Evolutionary conservation across 352 stramenopile species (phyloP), one percentile per base, ranked within the genome.

Genomic region (Globisporangium yorkense): DNA sequence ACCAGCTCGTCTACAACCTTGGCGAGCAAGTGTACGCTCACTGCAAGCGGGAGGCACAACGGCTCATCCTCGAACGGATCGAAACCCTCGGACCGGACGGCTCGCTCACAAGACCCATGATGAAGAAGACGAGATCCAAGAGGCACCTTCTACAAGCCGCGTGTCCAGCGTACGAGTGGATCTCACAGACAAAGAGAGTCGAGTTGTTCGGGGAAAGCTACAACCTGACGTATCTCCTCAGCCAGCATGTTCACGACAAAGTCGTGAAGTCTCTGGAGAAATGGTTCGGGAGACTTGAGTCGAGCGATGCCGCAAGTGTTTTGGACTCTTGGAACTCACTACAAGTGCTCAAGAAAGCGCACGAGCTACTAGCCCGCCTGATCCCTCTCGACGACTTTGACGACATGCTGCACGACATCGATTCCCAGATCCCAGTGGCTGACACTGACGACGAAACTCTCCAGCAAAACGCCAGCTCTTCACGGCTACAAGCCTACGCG

Each of bases 1-100:
- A 94, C 46, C 80, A 94, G 49, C 56, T 94, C 13, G 57, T 89
- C 0, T 93, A 83, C 57, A 56, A 79, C n/a, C 48, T 96, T 1
- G 68, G 76, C 7, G 76, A 87, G 21, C 67, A 78, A 35, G 56
- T 88, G 2, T 95, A 93, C 46, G 58, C 61, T 1, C 63, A 88
- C 55, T 75, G 74, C 60, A 96, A 91, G 51, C 72, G 59, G 16
- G 29, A 75, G 4, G 57, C 66, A 9, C 49, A 43, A 7, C 27
- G 31, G 10, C 9, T 27, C 3, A 4, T 31, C n/a, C 5, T 29
- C 44, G 29, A 52, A 46, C 18, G 31, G n/a, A 43, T 13, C 18
- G 5, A 50, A 15, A 10, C 7, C 13, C 35, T 8, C 9, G 55
- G 9, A 13, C 5, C 40, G 2, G 54, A 45, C 9, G 24, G 6